Conservation (phyloP, 345 rosid species). For the Pistacia integerrima region DNA sequence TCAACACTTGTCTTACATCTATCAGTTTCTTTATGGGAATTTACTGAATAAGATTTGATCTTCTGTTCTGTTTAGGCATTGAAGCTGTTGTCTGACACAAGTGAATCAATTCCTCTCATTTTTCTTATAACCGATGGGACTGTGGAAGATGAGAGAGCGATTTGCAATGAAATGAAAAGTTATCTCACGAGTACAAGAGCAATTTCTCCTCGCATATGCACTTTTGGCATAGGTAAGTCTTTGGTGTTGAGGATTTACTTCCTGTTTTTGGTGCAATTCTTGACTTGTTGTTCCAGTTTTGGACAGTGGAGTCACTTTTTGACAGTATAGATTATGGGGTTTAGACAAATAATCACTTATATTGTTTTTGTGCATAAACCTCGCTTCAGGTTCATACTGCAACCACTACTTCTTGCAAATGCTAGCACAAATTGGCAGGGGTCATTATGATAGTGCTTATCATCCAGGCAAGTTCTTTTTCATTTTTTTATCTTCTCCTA, state of each 20-base stretch:
- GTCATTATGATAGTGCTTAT: constrained; percentile 65
- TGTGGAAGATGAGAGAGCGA: constrained; percentile 81
- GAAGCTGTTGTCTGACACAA: constrained; percentile 61
- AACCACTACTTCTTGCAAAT: constrained; percentile 86
- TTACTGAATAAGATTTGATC: not conserved
- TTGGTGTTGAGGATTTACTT: not conserved
- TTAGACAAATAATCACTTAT: not conserved
- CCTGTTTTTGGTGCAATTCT: not conserved
- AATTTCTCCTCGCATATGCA: constrained; percentile 69
- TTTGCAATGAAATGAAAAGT: constrained; percentile 63
- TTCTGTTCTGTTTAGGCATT: constrained; percentile 54
- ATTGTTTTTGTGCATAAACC: constrained; percentile 1
- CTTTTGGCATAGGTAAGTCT: constrained; percentile 82
- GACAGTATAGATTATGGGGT: too few species aligned
- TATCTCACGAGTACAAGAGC: constrained; percentile 36
- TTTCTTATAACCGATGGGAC: constrained; percentile 90
- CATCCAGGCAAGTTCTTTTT: constrained; percentile 49
- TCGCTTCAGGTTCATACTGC: constrained; percentile 64
- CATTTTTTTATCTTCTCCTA: not conserved
- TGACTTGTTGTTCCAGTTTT: too few species aligned
- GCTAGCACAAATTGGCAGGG: constrained; percentile 80
- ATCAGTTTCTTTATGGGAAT: not conserved
- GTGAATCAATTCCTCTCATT: constrained; percentile 62
- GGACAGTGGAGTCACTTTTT: too few species aligned
- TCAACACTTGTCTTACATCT: not conserved